These are phyloP conservation scores for Lobosporangium transversale DNA, from an alignment of 192 early-diverging fungal species.

Conservation along the genomic window DNA sequence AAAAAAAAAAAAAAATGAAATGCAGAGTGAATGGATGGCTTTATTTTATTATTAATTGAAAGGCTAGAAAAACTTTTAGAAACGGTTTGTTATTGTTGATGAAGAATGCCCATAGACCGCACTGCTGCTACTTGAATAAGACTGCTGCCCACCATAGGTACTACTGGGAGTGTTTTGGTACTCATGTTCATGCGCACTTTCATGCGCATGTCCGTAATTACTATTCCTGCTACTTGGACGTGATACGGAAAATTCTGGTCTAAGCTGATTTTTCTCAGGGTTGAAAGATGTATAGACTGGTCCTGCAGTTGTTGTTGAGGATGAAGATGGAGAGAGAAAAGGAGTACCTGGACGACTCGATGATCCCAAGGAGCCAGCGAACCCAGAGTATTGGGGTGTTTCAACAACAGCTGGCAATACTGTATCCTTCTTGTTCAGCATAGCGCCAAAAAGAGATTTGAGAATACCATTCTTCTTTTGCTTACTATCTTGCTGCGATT, in stretches of 20 bases:
- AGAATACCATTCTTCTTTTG: slow-evolving; percentile 48
- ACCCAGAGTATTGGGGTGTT: slow-evolving; percentile 37
- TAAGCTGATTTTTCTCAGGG: slow-evolving; percentile 23
- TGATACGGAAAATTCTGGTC: slow-evolving; percentile 21
- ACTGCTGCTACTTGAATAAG: slow-evolving; percentile 31
- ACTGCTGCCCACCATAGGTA: slow-evolving; percentile 7
- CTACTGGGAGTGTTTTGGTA: slow-evolving; percentile 1
- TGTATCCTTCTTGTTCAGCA: slow-evolving; percentile 41
- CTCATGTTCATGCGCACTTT: not conserved
- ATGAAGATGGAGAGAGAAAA: not conserved
- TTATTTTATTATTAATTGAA: too few relatives aligned
- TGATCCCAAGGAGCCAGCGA: slow-evolving; percentile 20
- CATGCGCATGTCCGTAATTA: slow-evolving; percentile 24
- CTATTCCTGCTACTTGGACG: slow-evolving; percentile 42
- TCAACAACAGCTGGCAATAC: slow-evolving; percentile 28
- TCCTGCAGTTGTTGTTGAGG: too few relatives aligned
- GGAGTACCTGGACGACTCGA: not conserved
- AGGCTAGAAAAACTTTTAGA: too few relatives aligned
- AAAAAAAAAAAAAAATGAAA: too few relatives aligned
- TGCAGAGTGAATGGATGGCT: too few relatives aligned
- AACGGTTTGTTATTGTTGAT: slow-evolving; percentile 30
- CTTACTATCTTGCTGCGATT: slow-evolving; percentile 20
- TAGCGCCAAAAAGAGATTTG: slow-evolving; percentile 29
- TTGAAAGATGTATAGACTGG: slow-evolving; percentile 18
- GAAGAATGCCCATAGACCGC: slow-evolving; percentile 22